Percentiles rank a stretch among this genome's conserved stretches.
Evolutionary conservation across 805 yeast species (phyloP).

Genomic region (Sporopachydermia lactativora): DNA sequence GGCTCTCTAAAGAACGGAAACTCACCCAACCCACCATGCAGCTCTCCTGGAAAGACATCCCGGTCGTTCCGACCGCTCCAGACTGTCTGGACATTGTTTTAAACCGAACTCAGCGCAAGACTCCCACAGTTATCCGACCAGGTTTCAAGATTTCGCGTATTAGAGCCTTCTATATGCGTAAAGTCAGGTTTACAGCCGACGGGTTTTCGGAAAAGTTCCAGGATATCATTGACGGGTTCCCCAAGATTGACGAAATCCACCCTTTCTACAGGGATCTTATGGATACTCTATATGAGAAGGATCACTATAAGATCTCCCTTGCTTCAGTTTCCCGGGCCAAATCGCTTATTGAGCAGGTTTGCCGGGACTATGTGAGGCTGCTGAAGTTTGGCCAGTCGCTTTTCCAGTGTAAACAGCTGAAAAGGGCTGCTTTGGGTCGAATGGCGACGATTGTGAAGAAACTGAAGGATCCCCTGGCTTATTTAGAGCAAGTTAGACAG

Average conservation of each 20-base stretch:
- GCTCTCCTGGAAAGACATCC: conserved; percentile 96
- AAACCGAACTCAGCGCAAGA: conserved; percentile 95
- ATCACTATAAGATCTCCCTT: conserved; percentile 92
- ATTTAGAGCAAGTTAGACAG: conserved; percentile 97
- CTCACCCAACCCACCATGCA: conserved; percentile 68
- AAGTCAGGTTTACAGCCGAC: conserved; percentile 91
- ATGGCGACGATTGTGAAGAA: conserved; percentile 98
- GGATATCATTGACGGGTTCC: conserved; percentile 78
- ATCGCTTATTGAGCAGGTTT: conserved; percentile 86
- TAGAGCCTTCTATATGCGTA: conserved; percentile 95
- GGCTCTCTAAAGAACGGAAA: too few species aligned
- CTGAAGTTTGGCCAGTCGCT: conserved; percentile 95
- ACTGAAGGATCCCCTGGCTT: conserved; percentile 82
- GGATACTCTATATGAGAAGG: conserved; percentile 96
- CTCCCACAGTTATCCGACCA: conserved; percentile 96
- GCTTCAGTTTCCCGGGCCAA: conserved; percentile 93
- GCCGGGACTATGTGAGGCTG: conserved; percentile 88
- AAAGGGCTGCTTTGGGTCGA: conserved; percentile 97
- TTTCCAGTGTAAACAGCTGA: conserved; percentile 97
- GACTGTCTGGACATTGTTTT: conserved; percentile 93
- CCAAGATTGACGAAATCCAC: conserved; percentile 92
- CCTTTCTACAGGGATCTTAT: conserved; percentile 97
- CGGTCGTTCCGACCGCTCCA: conserved; percentile 82
- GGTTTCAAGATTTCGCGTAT: conserved; percentile 95
- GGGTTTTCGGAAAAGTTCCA: conserved; percentile 89